Percentiles rank a stretch among this genome's conserved stretches.
These are phyloP conservation scores for Phialophora verrucosa DNA, from an alignment of 2,329 filamentous ascomycete species.

Conservation along the genomic window DNA sequence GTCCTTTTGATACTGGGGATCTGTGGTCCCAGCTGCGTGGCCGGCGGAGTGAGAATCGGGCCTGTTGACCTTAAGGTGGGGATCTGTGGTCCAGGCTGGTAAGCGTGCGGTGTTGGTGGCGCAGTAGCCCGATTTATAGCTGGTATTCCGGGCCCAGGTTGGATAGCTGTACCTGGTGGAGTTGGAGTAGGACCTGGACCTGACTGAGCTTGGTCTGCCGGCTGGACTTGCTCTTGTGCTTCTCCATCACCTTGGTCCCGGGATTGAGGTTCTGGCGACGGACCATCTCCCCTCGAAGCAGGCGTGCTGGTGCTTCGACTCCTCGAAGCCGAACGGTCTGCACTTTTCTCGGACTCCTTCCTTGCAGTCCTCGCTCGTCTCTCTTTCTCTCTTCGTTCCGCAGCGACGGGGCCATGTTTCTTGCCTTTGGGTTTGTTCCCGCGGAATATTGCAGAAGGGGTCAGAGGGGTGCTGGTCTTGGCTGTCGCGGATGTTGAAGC, in stretches of 20 bases:
- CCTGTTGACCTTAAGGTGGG: background rate
- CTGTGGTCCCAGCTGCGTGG: background rate
- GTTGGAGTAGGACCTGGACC: background rate
- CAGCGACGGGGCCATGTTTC: constrained; percentile 11
- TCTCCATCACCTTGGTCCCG: background rate
- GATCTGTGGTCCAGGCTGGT: background rate
- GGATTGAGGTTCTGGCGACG: background rate
- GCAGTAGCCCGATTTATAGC: background rate
- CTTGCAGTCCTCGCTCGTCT: constrained; percentile 10
- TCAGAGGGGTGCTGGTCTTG: constrained; percentile 10
- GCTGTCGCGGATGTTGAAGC: background rate
- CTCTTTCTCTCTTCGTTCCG: constrained; percentile 23
- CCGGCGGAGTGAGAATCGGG: background rate
- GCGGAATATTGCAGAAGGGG: constrained; percentile 25
- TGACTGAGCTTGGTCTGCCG: constrained; percentile 1
- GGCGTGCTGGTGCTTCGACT: constrained; percentile 17
- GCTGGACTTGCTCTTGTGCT: background rate
- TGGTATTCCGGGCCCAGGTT: constrained; percentile 12
- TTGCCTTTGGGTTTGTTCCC: constrained; percentile 16
- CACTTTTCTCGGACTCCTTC: constrained; percentile 8
- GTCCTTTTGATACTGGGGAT: background rate
- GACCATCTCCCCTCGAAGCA: background rate
- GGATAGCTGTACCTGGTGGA: background rate
- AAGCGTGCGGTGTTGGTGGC: background rate
- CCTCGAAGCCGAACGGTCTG: constrained; percentile 15